A percentile compares a stretch with the other conserved stretches of the same genome.
Evolutionary conservation across 1,284 basidiomycete genomes (phyloP).

Genomic region (Neonothopanus nambi): DNA sequence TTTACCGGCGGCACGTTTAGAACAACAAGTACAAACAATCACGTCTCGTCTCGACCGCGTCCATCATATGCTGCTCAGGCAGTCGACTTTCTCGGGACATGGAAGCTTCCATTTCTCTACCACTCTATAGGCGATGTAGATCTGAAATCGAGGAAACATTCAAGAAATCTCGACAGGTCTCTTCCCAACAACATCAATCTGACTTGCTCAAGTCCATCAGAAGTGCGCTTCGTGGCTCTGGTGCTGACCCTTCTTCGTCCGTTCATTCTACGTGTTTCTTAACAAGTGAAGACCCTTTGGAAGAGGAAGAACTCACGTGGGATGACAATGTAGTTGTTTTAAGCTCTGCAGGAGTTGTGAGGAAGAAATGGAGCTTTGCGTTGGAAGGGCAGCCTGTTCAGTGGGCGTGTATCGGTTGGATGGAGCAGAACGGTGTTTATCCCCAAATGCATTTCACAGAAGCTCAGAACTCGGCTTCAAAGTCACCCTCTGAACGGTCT

Average conservation of each 20-base stretch:
- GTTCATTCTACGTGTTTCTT: slow-evolving; percentile 41
- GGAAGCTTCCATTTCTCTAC: too few species aligned
- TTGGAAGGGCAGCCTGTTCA: slow-evolving; percentile 72
- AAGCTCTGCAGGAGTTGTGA: slow-evolving; percentile 68
- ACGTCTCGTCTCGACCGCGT: too few species aligned
- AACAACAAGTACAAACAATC: too few species aligned
- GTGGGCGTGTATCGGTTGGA: slow-evolving; percentile 74
- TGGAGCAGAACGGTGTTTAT: slow-evolving; percentile 50
- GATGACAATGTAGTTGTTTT: slow-evolving; percentile 66
- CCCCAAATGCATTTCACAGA: slow-evolving; percentile 18
- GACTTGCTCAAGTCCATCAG: slow-evolving; percentile 52
- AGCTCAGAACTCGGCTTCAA: slow-evolving; percentile 8
- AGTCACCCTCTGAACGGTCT: slow-evolving; percentile 34
- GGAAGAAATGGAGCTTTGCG: slow-evolving; percentile 74
- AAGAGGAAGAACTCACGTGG: slow-evolving; percentile 69
- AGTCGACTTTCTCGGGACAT: too few species aligned
- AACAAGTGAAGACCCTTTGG: slow-evolving; percentile 34
- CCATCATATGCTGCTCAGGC: too few species aligned
- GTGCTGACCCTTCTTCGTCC: slow-evolving; percentile 37
- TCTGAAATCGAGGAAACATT: too few species aligned
- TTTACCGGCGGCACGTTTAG: too few species aligned
- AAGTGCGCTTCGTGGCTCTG: slow-evolving; percentile 49
- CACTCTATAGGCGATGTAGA: too few species aligned
- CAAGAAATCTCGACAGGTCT: too few species aligned
- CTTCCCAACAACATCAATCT: slow-evolving; percentile 28